phyloP scores from a whole-genome alignment of 345 rosid genomes.

The Populus alba region DNA sequence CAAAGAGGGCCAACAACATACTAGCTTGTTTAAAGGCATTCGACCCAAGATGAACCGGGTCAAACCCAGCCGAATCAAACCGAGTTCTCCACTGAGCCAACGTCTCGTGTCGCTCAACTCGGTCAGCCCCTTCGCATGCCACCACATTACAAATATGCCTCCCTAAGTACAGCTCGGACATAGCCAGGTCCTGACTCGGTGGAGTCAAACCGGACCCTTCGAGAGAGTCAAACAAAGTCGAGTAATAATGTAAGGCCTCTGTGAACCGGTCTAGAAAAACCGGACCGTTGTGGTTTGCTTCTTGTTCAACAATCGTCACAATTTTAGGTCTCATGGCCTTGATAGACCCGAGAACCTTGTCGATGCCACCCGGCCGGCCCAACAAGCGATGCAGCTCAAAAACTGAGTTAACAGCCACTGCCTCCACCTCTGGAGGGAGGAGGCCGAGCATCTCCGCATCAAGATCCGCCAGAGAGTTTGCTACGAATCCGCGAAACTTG shows the following conservation, averaged over 20 bases:
- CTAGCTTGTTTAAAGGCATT: constrained; percentile 89
- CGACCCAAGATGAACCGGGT: constrained; percentile 71
- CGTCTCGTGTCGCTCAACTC: constrained; percentile 80
- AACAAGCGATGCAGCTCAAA: constrained; percentile 38
- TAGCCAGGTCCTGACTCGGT: constrained; percentile 30
- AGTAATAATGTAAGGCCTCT: constrained; percentile 33
- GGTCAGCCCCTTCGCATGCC: constrained; percentile 64
- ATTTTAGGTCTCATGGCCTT: constrained; percentile 36
- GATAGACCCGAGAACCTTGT: constrained; percentile 24
- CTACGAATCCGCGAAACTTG: constrained; percentile 35
- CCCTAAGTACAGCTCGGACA: constrained; percentile 39
- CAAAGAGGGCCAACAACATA: constrained; percentile 59
- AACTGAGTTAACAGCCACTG: constrained; percentile 30
- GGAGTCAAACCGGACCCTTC: constrained; percentile 23
- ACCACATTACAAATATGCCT: constrained; percentile 38
- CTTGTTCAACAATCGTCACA: constrained; percentile 34
- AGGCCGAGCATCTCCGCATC: constrained; percentile 30
- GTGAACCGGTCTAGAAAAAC: constrained; percentile 34
- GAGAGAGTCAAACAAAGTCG: constrained; percentile 36
- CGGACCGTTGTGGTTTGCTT: constrained; percentile 33
- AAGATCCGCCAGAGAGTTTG: constrained; percentile 31
- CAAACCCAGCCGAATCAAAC: constrained; percentile 58
- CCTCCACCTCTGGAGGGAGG: constrained; percentile 26
- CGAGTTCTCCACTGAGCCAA: constrained; percentile 63
- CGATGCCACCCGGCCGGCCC: constrained; percentile 22